phyloP scores from a whole-genome alignment of 75 land plant genomes.

The Selaginella moellendorffii region DNA sequence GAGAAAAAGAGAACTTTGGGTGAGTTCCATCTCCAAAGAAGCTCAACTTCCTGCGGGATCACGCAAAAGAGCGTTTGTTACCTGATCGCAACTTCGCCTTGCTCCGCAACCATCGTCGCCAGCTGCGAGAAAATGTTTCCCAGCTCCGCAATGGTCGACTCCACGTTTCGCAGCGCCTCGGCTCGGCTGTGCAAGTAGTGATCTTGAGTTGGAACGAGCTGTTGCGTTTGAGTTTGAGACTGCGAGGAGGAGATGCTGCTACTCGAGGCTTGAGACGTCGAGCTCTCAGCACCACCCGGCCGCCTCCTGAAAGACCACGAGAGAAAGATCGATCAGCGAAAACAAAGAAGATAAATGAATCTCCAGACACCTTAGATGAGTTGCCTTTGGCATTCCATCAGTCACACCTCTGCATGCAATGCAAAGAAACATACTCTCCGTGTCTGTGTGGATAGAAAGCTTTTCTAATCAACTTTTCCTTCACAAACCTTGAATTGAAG shows the following conservation, averaged over 20 bases:
- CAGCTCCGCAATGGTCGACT: slow-evolving; percentile 84
- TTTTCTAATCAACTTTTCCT: too few relatives aligned
- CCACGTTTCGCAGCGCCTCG: slow-evolving; percentile 97
- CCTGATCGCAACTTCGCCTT: slow-evolving; percentile 95
- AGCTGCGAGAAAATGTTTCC: slow-evolving; percentile 81
- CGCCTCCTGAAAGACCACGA: slow-evolving; percentile 48
- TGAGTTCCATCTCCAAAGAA: too few relatives aligned
- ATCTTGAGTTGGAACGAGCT: slow-evolving; percentile 70
- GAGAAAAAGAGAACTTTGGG: too few relatives aligned
- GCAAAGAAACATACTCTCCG: too few relatives aligned
- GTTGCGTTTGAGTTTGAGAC: slow-evolving; percentile 54
- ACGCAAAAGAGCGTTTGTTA: slow-evolving; percentile 6
- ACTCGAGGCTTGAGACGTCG: slow-evolving; percentile 21
- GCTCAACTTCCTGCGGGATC: not conserved
- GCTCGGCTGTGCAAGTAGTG: slow-evolving; percentile 93
- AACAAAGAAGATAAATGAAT: not conserved
- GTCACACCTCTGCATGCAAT: not conserved
- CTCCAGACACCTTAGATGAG: not conserved
- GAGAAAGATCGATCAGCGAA: not conserved
- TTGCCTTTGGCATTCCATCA: not conserved
- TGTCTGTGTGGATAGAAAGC: too few relatives aligned
- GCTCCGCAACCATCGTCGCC: slow-evolving; percentile 95
- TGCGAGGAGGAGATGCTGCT: slow-evolving; percentile 30
- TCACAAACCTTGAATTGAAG: not conserved
- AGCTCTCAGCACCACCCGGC: slow-evolving; percentile 29